Percentiles rank a stretch among this genome's conserved stretches.
phyloP scores from a whole-genome alignment of 1,139 yeast genomes.

The Saccharomyces pastorianus region DNA sequence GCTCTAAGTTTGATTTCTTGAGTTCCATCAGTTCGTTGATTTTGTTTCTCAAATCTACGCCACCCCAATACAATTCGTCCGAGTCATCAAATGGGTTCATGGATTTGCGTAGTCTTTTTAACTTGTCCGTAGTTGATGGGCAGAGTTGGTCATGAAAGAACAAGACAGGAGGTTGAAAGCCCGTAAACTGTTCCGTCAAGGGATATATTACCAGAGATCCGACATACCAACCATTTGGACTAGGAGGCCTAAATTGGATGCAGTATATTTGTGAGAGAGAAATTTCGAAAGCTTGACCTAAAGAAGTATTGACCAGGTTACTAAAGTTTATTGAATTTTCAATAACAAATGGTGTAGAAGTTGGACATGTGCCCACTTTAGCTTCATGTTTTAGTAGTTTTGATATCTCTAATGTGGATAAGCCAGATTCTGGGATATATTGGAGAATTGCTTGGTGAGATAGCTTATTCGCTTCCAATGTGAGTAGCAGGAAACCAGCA shows the following conservation, averaged over 20 bases:
- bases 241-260: constrained; percentile 74
- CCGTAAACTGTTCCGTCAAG: constrained; percentile 24
- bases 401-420: constrained; percentile 28
- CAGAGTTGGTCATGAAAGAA: constrained; percentile 90
- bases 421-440: constrained; percentile 63
- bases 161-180: constrained; percentile 48
- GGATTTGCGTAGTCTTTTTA: constrained; percentile 44
- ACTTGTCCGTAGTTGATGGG: constrained; percentile 60
- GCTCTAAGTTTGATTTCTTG: constrained; percentile 63
- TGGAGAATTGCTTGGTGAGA: constrained; percentile 57
- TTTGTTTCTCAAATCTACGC: constrained; percentile 58
- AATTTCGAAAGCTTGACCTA: constrained; percentile 20
- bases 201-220: constrained; percentile 77
- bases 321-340: constrained; percentile 9
- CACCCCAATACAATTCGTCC: constrained; percentile 77
- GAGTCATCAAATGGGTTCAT: constrained; percentile 70
- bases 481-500: constrained; percentile 63
- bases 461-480: constrained; percentile 38
- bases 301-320: constrained; percentile 13
- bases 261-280: constrained; percentile 45
- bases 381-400: constrained; percentile 19
- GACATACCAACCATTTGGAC: constrained; percentile 75
- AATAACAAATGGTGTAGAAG: neutral
- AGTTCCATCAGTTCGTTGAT: constrained; percentile 50
- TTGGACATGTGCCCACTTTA: constrained; percentile 5